Percentiles rank a stretch among this genome's conserved stretches.
Conservation (phyloP, 805 yeast species). For the Priceomyces carsonii region DNA sequence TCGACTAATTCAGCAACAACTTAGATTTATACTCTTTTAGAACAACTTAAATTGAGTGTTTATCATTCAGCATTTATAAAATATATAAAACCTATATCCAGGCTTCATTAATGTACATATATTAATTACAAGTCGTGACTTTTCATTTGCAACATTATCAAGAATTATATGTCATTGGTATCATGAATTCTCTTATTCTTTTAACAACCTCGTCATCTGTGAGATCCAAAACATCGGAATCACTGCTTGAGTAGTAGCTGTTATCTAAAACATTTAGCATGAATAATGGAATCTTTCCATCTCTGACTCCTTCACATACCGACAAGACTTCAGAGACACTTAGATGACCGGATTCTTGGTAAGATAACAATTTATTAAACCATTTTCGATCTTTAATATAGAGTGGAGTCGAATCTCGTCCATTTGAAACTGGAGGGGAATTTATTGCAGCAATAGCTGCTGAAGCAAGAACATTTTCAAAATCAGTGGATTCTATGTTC, state of each 20-base stretch:
- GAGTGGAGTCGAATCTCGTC: conserved; percentile 22
- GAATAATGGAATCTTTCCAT: conserved; percentile 35
- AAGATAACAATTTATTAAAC: conserved; percentile 32
- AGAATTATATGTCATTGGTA: conserved; percentile 31
- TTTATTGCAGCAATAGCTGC: conserved; percentile 36
- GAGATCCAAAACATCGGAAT: conserved; percentile 13
- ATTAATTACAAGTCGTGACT: no score
- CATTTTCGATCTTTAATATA: conserved; percentile 38
- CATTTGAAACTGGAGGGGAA: conserved; percentile 26
- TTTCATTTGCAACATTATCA: no score
- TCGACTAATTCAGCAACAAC: no score
- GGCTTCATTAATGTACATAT: no score
- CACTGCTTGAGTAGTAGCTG: conserved; percentile 25
- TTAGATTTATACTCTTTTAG: no score
- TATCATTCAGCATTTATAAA: no score
- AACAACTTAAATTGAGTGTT: no score
- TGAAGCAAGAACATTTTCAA: conserved; percentile 26
- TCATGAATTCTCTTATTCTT: conserved; percentile 32
- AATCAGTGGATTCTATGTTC: conserved; percentile 16
- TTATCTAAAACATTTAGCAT: conserved; percentile 37
- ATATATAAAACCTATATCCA: no score
- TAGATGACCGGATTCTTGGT: conserved; percentile 27
- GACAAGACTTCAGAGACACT: conserved; percentile 30
- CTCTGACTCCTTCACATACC: conserved; percentile 38
- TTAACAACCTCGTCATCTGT: conserved; percentile 32